Evolutionary conservation across 2,329 filamentous ascomycete genomes (phyloP).

Genomic region (Phialophora macrospora): DNA sequence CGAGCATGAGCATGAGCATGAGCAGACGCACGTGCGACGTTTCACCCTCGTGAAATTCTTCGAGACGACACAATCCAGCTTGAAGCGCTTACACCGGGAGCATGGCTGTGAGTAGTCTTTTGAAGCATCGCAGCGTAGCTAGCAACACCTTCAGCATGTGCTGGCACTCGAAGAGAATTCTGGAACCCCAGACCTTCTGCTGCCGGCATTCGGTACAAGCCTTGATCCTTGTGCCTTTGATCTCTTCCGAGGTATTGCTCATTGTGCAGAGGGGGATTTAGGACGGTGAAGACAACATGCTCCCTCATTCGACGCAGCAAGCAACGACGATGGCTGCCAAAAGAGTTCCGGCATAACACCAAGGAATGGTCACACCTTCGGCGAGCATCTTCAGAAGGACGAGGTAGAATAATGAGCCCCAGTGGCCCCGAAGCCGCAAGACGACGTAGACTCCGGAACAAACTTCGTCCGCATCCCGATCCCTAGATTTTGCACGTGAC

Average conservation of each 20-base stretch:
- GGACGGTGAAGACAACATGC: background rate
- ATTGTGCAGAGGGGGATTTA: slow-evolving; percentile 7
- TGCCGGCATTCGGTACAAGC: slow-evolving; percentile 73
- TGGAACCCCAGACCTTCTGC: slow-evolving; percentile 60
- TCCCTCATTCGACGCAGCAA: background rate
- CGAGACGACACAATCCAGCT: slow-evolving; percentile 25
- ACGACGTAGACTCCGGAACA: background rate
- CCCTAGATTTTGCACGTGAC: background rate
- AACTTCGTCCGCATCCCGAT: background rate
- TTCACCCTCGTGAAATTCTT: slow-evolving; percentile 22
- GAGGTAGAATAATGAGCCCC: background rate
- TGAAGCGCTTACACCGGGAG: slow-evolving; percentile 22
- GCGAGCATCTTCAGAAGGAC: background rate
- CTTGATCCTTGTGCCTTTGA: slow-evolving; percentile 29
- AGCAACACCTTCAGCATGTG: background rate
- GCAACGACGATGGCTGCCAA: background rate
- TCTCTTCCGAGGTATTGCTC: slow-evolving; percentile 10
- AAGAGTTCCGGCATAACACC: background rate
- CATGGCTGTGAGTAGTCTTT: slow-evolving; percentile 26
- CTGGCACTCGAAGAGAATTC: background rate
- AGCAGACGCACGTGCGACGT: slow-evolving; percentile 23
- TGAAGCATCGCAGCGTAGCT: slow-evolving; percentile 29
- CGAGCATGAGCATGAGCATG: background rate
- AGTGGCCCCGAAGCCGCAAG: background rate
- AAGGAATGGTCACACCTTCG: background rate